These are phyloP conservation scores for Epichloe baconii DNA, from an alignment of 2,329 filamentous ascomycete species.

Conservation along the genomic window DNA sequence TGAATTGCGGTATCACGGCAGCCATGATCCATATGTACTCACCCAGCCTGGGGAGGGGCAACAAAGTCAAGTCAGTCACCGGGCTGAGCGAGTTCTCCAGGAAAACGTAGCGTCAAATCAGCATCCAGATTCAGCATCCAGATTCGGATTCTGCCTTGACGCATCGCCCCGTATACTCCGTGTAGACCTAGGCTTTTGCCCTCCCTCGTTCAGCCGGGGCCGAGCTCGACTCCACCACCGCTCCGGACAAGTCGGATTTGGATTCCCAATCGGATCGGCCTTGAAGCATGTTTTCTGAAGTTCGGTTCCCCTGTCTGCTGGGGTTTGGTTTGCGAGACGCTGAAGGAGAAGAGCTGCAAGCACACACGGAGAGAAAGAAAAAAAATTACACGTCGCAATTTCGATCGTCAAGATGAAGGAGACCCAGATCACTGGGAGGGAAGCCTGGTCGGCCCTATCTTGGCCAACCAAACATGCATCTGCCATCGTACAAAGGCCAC, in stretches of 20 bases:
- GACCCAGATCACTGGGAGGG: slow-evolving; percentile 5
- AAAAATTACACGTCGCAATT: slow-evolving; percentile 1
- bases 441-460: neutral
- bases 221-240: neutral
- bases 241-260: neutral
- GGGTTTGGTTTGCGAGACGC: neutral
- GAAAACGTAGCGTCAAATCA: neutral
- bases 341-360: neutral
- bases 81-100: neutral
- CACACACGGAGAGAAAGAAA: neutral
- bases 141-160: neutral
- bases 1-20: neutral
- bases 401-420: slow-evolving; percentile 3
- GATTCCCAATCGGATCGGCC: neutral
- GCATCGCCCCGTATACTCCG: neutral
- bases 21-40: neutral
- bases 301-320: neutral
- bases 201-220: neutral
- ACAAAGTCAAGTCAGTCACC: neutral
- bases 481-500: neutral
- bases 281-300: neutral
- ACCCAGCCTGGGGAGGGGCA: neutral
- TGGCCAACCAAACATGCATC: neutral
- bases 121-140: neutral
- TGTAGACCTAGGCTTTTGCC: too few relatives aligned